Evolutionary conservation across 1,284 basidiomycete genomes (phyloP).

Genomic region (Leccinum discolor): DNA sequence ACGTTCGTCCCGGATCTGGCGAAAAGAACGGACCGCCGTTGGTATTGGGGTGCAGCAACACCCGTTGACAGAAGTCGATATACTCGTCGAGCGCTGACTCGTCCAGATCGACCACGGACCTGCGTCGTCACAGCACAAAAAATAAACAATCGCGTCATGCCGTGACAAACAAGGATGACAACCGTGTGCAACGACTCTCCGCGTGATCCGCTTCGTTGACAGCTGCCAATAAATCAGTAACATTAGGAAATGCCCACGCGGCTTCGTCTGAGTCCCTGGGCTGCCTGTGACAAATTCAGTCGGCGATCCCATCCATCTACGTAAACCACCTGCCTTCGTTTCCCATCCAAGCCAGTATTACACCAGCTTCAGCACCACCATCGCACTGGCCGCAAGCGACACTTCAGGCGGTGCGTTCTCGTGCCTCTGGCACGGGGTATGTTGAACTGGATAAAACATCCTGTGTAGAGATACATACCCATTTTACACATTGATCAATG

Average conservation of each 20-base stretch:
- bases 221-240: slow-evolving; percentile 51
- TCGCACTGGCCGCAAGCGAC: slow-evolving; percentile 60
- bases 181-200: slow-evolving; percentile 33
- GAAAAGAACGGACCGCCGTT: slow-evolving; percentile 21
- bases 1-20: slow-evolving; percentile 12
- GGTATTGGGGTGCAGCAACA: slow-evolving; percentile 41
- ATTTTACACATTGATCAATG: too few relatives aligned
- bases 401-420: slow-evolving; percentile 80
- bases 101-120: slow-evolving; percentile 56
- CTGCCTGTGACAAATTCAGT: slow-evolving; percentile 37
- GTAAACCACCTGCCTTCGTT: slow-evolving; percentile 43
- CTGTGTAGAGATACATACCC: too few relatives aligned
- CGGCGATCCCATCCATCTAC: slow-evolving; percentile 3
- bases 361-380: slow-evolving; percentile 79
- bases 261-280: slow-evolving; percentile 55
- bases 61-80: slow-evolving; percentile 63
- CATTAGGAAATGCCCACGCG: slow-evolving; percentile 61
- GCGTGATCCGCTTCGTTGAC: slow-evolving; percentile 43
- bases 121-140: slow-evolving; percentile 28
- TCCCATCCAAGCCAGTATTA: slow-evolving; percentile 78
- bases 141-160: slow-evolving; percentile 6
- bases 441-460: too few relatives aligned
- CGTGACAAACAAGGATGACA: slow-evolving; percentile 31
- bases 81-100: slow-evolving; percentile 64
- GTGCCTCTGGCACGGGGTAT: slow-evolving; percentile 39